A percentile compares a stretch with the other conserved stretches of the same genome.
These are phyloP conservation scores for Ganoderma sinense DNA, from an alignment of 1,284 basidiomycete genomes.

Conservation along the genomic window DNA sequence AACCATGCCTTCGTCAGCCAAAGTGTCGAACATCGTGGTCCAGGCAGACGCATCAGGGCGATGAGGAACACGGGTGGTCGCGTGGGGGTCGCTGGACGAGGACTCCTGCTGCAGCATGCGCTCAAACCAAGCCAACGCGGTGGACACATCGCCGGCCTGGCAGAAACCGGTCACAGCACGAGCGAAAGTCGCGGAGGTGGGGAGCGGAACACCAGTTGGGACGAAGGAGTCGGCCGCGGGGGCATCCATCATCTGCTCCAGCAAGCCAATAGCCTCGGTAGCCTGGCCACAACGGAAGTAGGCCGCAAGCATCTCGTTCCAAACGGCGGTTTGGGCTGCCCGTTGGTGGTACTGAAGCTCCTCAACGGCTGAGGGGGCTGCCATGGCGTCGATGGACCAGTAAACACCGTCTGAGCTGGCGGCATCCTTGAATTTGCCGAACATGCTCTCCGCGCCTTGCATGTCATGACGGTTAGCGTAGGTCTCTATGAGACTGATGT, in stretches of 20 bases:
- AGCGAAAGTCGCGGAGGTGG: conserved; percentile 69
- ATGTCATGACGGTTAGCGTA: conserved; percentile 64
- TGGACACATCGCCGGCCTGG: conserved; percentile 63
- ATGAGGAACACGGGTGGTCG: conserved; percentile 49
- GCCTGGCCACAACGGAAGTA: conserved; percentile 76
- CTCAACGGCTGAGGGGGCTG: neutral
- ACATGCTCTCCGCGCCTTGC: conserved; percentile 69
- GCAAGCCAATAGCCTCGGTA: conserved; percentile 69
- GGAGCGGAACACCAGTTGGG: conserved; percentile 57
- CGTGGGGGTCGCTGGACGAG: conserved; percentile 45
- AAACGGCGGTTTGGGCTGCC: conserved; percentile 57
- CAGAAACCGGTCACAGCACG: conserved; percentile 76
- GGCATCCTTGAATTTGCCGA: conserved; percentile 65
- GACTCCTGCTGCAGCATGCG: conserved; percentile 57
- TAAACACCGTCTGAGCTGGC: conserved; percentile 47
- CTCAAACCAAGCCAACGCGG: conserved; percentile 78
- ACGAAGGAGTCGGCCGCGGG: conserved; percentile 46
- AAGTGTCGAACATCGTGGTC: conserved; percentile 58
- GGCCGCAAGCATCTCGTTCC: conserved; percentile 79
- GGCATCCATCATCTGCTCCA: conserved; percentile 78
- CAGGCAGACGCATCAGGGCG: conserved; percentile 62
- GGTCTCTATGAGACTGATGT: conserved; percentile 68
- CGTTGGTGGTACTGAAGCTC: conserved; percentile 21
- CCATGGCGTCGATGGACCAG: conserved; percentile 30
- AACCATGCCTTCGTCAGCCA: conserved; percentile 55